Evolutionary conservation across 805 yeast genomes (phyloP).

Genomic region (Huiozyma sinensis): DNA sequence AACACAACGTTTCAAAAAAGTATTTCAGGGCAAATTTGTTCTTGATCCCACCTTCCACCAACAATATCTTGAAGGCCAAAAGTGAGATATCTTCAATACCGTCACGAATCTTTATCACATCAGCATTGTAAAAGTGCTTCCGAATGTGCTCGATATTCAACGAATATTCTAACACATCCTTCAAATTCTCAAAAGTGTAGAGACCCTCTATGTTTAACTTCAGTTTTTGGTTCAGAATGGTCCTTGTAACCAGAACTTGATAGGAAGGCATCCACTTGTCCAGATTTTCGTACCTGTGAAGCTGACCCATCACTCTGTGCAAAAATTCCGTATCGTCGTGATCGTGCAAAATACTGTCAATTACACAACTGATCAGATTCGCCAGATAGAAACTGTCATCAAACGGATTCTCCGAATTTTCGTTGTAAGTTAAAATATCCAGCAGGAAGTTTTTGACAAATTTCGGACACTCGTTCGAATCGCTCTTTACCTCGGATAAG

Average conservation of each 20-base stretch:
- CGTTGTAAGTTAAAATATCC: constrained; percentile 70
- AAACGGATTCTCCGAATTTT: constrained; percentile 68
- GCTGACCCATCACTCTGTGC: constrained; percentile 46
- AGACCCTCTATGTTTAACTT: constrained; percentile 47
- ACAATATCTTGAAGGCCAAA: constrained; percentile 58
- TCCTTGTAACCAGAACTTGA: constrained; percentile 35
- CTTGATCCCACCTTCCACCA: constrained; percentile 68
- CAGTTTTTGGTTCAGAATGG: constrained; percentile 50
- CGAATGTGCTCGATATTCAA: constrained; percentile 20
- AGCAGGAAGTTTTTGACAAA: constrained; percentile 53
- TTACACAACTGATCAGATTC: constrained; percentile 45
- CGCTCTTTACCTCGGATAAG: constrained; percentile 49
- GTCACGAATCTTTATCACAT: constrained; percentile 14
- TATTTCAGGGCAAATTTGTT: constrained; percentile 51
- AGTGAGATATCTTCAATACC: constrained; percentile 42
- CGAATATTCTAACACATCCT: constrained; percentile 44
- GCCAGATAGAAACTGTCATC: constrained; percentile 62
- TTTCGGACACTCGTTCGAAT: constrained; percentile 49
- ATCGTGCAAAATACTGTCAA: constrained; percentile 29
- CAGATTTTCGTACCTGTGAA: constrained; percentile 64
- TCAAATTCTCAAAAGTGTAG: constrained; percentile 35
- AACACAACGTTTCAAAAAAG: constrained; percentile 44
- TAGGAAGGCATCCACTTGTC: constrained; percentile 82
- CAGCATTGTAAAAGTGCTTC: not conserved
- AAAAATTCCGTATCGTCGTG: constrained; percentile 32